A percentile compares a stretch with the other conserved stretches of the same genome.
Evolutionary conservation across 805 yeast genomes (phyloP).

Genomic region (Hanseniaspora taiwanica): DNA sequence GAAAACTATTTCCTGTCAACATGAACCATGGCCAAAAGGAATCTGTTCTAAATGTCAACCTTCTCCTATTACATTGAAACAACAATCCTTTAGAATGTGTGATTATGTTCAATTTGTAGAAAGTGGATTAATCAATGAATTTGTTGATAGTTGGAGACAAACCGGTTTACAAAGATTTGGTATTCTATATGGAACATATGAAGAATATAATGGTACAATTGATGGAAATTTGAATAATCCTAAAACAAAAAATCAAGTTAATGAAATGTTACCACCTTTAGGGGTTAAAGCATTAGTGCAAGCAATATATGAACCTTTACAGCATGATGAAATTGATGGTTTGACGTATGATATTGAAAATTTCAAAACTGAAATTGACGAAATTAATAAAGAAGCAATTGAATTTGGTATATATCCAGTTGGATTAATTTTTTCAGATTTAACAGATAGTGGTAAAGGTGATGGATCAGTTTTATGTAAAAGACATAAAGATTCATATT

Average conservation of each 20-base stretch:
- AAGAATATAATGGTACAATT: conserved; percentile 37
- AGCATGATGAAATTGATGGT: conserved; percentile 77
- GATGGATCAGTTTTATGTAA: conserved; percentile 87
- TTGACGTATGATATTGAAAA: conserved; percentile 42
- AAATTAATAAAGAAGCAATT: conserved; percentile 42
- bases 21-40: conserved; percentile 87
- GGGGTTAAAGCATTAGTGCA: conserved; percentile 92
- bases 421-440: conserved; percentile 82
- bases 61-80: conserved; percentile 82
- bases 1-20: conserved; percentile 43
- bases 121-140: conserved; percentile 58
- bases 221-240: conserved; percentile 1
- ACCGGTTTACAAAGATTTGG: conserved; percentile 85
- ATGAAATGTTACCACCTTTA: conserved; percentile 44
- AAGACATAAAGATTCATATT: conserved; percentile 84
- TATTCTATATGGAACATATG: conserved; percentile 70
- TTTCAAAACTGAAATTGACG: conserved; percentile 28
- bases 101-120: conserved; percentile 90
- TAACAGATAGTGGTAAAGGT: conserved; percentile 73
- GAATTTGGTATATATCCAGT: conserved; percentile 53
- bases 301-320: conserved; percentile 89
- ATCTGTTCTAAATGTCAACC: conserved; percentile 97
- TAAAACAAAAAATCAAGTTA: conserved; percentile 19
- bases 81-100: conserved; percentile 86
- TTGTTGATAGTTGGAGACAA: conserved; percentile 85